Base-by-base conservation (phyloP, 306 rosid species). In the Malus sieversii region DNA sequence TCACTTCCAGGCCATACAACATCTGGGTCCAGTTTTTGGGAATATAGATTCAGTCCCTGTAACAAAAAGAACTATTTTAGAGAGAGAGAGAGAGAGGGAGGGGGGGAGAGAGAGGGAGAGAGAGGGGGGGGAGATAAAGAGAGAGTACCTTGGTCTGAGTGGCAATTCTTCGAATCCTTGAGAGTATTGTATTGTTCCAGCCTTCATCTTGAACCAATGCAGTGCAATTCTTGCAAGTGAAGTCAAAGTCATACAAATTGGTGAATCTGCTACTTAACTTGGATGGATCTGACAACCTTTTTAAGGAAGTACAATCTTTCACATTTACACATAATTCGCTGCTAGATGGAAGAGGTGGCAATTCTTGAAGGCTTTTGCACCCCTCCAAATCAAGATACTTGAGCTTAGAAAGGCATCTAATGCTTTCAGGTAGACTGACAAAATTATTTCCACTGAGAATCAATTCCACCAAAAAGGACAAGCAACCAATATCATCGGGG, bases 401-500 rank as follows among this genome's bases (percentile, higher is more conserved):
- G 4, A 81, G 61, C 60, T 57, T 67, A 8, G 68, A 55, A 60
- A 81, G 84, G 25, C 19, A 15, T 5, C 14, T 19, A 18, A 81
- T 25, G 71, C 75, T 76, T 3, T 33, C 19, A 3, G 75, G 84
- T 10, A 81, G 58, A 14, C 14, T 19, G 4, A 42, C 65, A 44
- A 81, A 81, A 4, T 20, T 66, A 14, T 81, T 81, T 20, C 75
- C 71, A 19, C 23, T 0, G 0, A 81, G 57, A 13, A 11, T 0
- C 3, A 81, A n/a, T 1, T 0, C 0, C 4, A 1, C 0, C 44
- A 81, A 6, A 4, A 59, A 77, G 5, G 62, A 23, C 9, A 72
- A 25, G 66, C 51, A 53, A 3, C 79, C 57, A 1, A 76, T 60
- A 55, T 74, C 74, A 16, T 32, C 14, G 0, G 78, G 78, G 33